Evolutionary conservation across 2,329 filamentous ascomycete species (phyloP).

Genomic region (Ascochyta lentis): DNA sequence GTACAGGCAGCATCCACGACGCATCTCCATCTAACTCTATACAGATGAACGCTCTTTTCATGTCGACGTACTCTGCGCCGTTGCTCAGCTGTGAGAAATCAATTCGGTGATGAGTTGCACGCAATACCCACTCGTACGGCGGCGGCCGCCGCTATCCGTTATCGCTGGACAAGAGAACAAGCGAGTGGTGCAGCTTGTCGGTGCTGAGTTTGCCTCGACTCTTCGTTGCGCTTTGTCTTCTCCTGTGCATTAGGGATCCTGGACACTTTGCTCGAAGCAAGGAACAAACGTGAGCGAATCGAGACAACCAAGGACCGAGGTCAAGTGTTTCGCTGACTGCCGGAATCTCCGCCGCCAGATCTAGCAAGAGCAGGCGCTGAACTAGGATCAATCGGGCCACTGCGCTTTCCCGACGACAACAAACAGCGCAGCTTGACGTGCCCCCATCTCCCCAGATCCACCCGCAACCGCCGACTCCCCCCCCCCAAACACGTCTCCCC

Average conservation of each 20-base stretch:
- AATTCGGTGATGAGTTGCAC: neutral
- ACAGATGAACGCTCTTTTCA: neutral
- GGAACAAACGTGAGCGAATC: constrained; percentile 12
- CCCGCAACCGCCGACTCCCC: constrained; percentile 21
- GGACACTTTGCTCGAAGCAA: too few relatives aligned
- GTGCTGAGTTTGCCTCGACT: neutral
- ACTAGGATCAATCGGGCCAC: constrained; percentile 4
- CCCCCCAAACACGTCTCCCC: constrained; percentile 31
- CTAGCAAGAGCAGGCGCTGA: neutral
- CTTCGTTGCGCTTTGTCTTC: neutral
- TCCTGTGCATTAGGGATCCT: neutral
- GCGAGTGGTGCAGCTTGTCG: neutral
- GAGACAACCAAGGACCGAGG: constrained; percentile 10
- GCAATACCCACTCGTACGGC: constrained; percentile 7
- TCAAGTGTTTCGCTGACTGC: constrained; percentile 4
- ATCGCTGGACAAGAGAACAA: neutral
- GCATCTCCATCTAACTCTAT: neutral
- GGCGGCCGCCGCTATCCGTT: constrained; percentile 5
- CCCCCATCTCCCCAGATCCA: constrained; percentile 26
- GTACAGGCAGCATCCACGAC: neutral
- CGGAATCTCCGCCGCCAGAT: constrained; percentile 4
- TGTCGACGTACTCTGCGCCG: neutral
- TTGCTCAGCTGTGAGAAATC: neutral
- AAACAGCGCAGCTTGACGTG: constrained; percentile 25
- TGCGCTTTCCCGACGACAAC: constrained; percentile 6